These are phyloP conservation scores for Phyllachora maydis DNA, from an alignment of 2,329 filamentous ascomycete genomes.

Conservation along the genomic window DNA sequence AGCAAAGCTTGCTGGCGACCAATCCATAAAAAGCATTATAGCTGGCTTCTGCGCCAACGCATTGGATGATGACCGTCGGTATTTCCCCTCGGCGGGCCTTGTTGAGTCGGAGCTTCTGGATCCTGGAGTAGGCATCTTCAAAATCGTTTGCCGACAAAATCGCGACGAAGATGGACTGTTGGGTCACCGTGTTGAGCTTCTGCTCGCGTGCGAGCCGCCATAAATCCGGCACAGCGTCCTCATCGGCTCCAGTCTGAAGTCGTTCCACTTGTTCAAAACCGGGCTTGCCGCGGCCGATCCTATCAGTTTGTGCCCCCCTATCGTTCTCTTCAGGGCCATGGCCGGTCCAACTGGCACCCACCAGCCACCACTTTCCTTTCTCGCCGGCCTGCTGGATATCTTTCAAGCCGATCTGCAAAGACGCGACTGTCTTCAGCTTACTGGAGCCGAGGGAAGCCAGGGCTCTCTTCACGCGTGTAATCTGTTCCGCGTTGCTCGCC, in stretches of 20 bases:
- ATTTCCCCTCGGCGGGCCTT: conserved; percentile 74
- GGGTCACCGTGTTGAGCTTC: conserved; percentile 70
- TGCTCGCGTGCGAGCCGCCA: conserved; percentile 56
- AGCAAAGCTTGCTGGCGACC: conserved; percentile 60
- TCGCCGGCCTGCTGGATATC: conserved; percentile 73
- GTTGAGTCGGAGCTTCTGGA: conserved; percentile 69
- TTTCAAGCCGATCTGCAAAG: conserved; percentile 58
- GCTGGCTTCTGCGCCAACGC: conserved; percentile 57
- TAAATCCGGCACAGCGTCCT: conserved; percentile 44
- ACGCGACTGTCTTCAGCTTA: conserved; percentile 53
- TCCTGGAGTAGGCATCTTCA: conserved; percentile 61
- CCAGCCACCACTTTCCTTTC: conserved; percentile 95
- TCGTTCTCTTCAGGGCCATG: conserved; percentile 7
- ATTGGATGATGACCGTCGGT: conserved; percentile 71
- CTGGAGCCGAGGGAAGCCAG: conserved; percentile 54
- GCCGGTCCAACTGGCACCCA: conserved; percentile 75
- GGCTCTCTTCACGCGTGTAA: conserved; percentile 72
- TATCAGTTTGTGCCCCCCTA: conserved; percentile 1
- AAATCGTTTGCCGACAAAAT: conserved; percentile 72
- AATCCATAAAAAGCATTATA: conserved; percentile 93
- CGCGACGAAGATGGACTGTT: conserved; percentile 80
- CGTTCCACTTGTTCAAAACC: conserved; percentile 9
- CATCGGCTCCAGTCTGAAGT: conserved; percentile 15
- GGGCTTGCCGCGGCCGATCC: conserved; percentile 13
- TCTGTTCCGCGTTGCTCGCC: conserved; percentile 67